Conservation (phyloP, 169 alveolate genomes). For the Eimeria falciformis region DNA sequence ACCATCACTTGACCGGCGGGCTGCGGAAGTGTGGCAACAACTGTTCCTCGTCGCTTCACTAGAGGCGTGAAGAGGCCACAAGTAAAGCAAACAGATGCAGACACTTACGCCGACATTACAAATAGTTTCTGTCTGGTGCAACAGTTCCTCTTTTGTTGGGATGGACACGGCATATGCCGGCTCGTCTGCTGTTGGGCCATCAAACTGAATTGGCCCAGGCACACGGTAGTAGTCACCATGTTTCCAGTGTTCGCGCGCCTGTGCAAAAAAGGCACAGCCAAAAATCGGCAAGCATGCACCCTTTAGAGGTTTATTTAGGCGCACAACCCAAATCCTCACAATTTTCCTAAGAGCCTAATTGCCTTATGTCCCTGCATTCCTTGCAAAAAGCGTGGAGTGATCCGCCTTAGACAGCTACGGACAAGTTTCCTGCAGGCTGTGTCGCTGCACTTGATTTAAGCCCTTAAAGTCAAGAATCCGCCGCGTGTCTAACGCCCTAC, state of each 20-base stretch:
- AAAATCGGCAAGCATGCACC: neutral
- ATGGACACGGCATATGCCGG: slow-evolving; percentile 61
- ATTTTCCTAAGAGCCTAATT: neutral
- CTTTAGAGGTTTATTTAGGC: too few relatives aligned
- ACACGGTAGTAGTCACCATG: slow-evolving; percentile 93
- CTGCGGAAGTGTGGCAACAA: too few relatives aligned
- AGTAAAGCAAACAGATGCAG: neutral
- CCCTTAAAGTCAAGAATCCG: too few relatives aligned
- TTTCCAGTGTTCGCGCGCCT: slow-evolving; percentile 96
- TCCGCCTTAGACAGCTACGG: too few relatives aligned
- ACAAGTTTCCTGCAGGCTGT: too few relatives aligned
- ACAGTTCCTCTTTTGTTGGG: slow-evolving; percentile 72
- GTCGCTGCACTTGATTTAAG: too few relatives aligned
- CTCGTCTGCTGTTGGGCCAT: slow-evolving; percentile 69
- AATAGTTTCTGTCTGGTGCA: slow-evolving; percentile 61
- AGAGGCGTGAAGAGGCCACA: neutral
- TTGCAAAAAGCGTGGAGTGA: too few relatives aligned
- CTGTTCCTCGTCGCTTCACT: neutral
- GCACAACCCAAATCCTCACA: neutral
- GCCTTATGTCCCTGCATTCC: too few relatives aligned
- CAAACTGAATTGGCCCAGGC: slow-evolving; percentile 98
- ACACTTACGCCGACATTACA: slow-evolving; percentile 66
- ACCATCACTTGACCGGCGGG: too few relatives aligned
- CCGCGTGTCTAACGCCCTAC: too few relatives aligned
- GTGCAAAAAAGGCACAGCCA: neutral